Evolutionary conservation across 2,329 filamentous ascomycete species (phyloP).

Genomic region (Fusarium lyarnte): DNA sequence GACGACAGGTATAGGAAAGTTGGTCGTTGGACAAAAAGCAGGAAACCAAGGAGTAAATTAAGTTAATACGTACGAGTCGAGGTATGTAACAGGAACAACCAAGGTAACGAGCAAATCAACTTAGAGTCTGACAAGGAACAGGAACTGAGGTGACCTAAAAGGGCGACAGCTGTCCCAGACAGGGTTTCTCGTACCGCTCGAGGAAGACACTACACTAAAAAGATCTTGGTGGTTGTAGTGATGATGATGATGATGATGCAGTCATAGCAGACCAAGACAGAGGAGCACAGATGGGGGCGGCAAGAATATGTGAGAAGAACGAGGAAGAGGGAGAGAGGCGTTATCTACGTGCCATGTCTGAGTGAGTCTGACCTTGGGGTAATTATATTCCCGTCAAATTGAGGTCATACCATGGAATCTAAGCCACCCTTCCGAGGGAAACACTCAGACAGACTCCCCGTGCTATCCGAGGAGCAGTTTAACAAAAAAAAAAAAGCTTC

Average conservation of each 20-base stretch:
- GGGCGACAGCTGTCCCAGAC: constrained; percentile 10
- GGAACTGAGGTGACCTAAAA: constrained; percentile 13
- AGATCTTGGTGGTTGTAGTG: not conserved
- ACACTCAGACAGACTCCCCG: not conserved
- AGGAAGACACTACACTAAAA: not conserved
- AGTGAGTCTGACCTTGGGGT: not conserved
- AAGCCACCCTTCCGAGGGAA: constrained; percentile 3
- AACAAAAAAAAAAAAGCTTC: not conserved
- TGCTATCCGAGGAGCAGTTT: constrained; percentile 8
- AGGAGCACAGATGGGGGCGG: not conserved
- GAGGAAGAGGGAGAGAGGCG: not conserved
- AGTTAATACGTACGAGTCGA: constrained; percentile 4
- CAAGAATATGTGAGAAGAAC: not conserved
- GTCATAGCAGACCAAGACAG: constrained; percentile 8
- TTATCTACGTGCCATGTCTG: constrained; percentile 5
- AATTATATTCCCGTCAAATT: constrained; percentile 19
- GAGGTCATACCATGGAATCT: constrained; percentile 10
- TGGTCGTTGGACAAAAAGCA: not conserved
- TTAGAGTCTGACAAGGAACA: constrained; percentile 6
- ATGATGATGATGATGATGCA: constrained; percentile 7
- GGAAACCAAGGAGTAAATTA: constrained; percentile 4
- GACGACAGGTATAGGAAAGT: not conserved
- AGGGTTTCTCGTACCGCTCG: constrained; percentile 28
- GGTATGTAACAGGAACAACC: constrained; percentile 2
- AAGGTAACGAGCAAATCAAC: not conserved